These are phyloP conservation scores for Neofusicoccum ribis DNA, from an alignment of 2,329 filamentous ascomycete species.

Conservation along the genomic window DNA sequence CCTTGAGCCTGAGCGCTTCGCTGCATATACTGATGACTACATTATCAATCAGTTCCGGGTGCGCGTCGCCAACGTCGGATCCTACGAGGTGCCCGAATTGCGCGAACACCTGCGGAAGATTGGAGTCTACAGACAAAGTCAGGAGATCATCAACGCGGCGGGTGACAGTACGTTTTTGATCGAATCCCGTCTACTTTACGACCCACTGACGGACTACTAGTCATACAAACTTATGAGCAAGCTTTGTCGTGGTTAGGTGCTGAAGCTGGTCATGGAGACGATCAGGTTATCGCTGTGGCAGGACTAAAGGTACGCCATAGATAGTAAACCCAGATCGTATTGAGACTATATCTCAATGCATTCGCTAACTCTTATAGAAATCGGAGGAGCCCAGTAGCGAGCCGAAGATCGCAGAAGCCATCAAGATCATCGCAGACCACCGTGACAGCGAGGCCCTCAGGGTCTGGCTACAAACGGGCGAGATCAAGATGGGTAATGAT, in stretches of 20 bases:
- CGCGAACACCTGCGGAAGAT: conserved; percentile 61
- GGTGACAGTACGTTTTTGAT: background rate
- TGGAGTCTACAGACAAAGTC: conserved; percentile 58
- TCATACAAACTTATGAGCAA: conserved; percentile 62
- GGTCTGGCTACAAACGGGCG: conserved; percentile 54
- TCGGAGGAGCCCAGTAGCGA: conserved; percentile 52
- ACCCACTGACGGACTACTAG: background rate
- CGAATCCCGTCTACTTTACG: background rate
- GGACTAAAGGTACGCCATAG: conserved; percentile 51
- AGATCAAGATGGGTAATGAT: conserved; percentile 40
- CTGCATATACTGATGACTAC: conserved; percentile 55
- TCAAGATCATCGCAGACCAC: conserved; percentile 59
- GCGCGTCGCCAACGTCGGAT: conserved; percentile 56
- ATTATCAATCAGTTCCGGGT: conserved; percentile 64
- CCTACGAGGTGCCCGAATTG: conserved; percentile 56
- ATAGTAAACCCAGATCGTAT: no score
- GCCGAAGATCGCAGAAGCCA: conserved; percentile 55
- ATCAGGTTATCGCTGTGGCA: conserved; percentile 59
- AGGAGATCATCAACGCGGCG: conserved; percentile 46
- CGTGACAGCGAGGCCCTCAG: conserved; percentile 57
- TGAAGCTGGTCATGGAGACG: conserved; percentile 48
- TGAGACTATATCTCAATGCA: background rate
- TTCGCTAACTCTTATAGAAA: conserved; percentile 36
- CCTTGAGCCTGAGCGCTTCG: conserved; percentile 47
- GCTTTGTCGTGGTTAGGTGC: conserved; percentile 61